Evolutionary conservation across 306 rosid species (phyloP), one percentile per base, ranked within the genome.

Genomic region (Quercus robur): DNA sequence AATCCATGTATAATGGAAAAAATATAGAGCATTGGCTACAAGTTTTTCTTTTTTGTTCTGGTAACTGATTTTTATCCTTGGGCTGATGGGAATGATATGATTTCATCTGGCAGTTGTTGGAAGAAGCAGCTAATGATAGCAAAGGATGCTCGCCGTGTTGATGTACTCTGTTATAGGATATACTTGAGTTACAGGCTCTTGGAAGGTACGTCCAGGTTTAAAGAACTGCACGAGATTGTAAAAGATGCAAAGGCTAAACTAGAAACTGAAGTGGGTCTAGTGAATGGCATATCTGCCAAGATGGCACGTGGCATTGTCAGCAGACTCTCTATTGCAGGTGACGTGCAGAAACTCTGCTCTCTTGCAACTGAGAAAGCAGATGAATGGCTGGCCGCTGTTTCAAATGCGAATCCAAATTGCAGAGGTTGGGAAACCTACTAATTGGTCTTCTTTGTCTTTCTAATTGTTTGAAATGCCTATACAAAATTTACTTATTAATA

Each of bases 291-390:
- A 83, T 96, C 99, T 82, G 78, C 97, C 86, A 96, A 89, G 89
- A 96, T 93, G 98, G 97, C 93, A 35, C 94, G 99, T 1, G 99
- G 97, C 31, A 96, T 96, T 79, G 99, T 93, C 81, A 90, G 99
- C 88, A 91, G 99, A 80, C 97, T 96, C 78, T 91, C 99, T 30
- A 81, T 96, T 77, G 96, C 99, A 23, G 82, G 92, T 62, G 99
- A 93, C 68, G 89, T 96, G 77, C 97, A 89, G 88, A 90, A 89
- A 73, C 88, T 96, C 75, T 96, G 99, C 83, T 88, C 93, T 61
- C 92, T 88, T 88, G 97, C 98, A 59, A 90, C 90, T 66, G 92
- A 89, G 86, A 96, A 90, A 78, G 98, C 97, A 51, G 90, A 96
- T 75, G 86, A 87, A 72, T 91, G 98, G 98, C 85, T 96, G 92